Evolutionary conservation across 139 green algal species (phyloP).

Genomic region (Micractinium conductrix): DNA sequence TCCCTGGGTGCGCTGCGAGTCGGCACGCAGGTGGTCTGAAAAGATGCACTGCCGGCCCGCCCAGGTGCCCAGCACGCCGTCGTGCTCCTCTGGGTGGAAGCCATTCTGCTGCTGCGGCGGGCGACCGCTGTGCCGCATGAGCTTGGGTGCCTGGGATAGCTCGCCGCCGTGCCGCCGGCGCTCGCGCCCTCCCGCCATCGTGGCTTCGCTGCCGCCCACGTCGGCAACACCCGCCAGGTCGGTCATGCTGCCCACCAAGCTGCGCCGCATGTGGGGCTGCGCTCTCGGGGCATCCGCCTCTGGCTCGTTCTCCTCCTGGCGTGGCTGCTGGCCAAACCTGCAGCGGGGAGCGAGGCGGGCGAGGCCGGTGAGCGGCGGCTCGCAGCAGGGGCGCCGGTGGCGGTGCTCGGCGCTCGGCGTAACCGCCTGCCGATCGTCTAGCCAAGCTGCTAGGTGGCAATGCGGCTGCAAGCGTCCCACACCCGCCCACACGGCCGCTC

Average conservation of each 20-base stretch:
- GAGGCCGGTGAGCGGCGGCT: background rate
- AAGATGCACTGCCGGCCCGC: conserved; percentile 40
- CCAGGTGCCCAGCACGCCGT: conserved; percentile 40
- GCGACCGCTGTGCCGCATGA: background rate
- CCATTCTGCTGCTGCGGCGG: background rate
- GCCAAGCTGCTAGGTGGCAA: too few relatives aligned
- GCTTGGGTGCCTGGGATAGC: background rate
- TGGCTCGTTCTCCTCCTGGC: background rate
- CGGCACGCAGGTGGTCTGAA: background rate
- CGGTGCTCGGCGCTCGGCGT: too few relatives aligned
- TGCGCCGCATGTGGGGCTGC: background rate
- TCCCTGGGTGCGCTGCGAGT: background rate
- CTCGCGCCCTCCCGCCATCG: background rate
- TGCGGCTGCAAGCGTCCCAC: too few relatives aligned
- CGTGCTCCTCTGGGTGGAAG: background rate
- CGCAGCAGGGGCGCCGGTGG: background rate
- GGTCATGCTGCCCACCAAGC: background rate
- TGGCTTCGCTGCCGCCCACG: background rate
- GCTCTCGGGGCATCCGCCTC: background rate
- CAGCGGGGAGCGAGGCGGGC: background rate
- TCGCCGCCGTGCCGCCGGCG: background rate
- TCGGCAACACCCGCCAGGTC: background rate
- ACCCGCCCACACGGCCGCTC: too few relatives aligned
- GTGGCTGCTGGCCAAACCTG: background rate
- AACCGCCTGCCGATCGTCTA: too few relatives aligned